Percentiles rank a stretch among this genome's conserved stretches.
Conservation (phyloP, 306 rosid species). For the Canavalia ensiformis region DNA sequence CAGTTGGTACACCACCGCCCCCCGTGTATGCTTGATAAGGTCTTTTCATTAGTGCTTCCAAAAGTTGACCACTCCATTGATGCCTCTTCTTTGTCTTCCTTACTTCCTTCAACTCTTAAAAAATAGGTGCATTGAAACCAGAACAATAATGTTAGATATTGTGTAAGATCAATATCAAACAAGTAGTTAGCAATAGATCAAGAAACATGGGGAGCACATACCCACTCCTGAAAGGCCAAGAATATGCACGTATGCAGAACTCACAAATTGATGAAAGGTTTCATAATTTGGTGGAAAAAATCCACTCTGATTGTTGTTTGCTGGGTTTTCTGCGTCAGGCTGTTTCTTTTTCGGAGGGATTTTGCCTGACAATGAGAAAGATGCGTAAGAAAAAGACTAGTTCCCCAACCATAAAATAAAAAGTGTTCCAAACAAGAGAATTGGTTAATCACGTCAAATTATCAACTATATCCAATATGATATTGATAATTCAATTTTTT, state of each 20-base stretch:
- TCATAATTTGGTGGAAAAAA: conserved; percentile 49
- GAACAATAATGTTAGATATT: background rate
- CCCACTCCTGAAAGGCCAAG: conserved; percentile 48
- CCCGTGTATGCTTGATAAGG: conserved; percentile 44
- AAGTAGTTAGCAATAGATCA: background rate
- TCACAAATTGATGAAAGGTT: conserved; percentile 44
- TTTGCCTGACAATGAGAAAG: background rate
- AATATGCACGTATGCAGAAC: conserved; percentile 34
- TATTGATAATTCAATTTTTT: no score
- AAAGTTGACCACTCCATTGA: conserved; percentile 56
- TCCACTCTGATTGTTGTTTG: background rate
- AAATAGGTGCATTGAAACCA: background rate
- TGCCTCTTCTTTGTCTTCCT: conserved; percentile 49
- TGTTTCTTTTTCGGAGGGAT: background rate
- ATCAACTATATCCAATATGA: no score
- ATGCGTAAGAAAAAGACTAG: background rate
- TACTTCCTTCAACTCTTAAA: conserved; percentile 41
- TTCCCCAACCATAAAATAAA: background rate
- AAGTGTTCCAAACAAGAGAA: background rate
- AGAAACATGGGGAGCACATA: conserved; percentile 23
- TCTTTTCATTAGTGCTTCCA: conserved; percentile 52
- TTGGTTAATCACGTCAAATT: no score
- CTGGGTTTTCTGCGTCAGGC: conserved; percentile 39
- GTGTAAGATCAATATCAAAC: background rate
- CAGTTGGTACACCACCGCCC: conserved; percentile 39